A percentile compares a stretch with the other conserved stretches of the same genome.
These are phyloP conservation scores for Gossypium rotundifolium DNA, from an alignment of 345 rosid genomes.

Conservation along the genomic window DNA sequence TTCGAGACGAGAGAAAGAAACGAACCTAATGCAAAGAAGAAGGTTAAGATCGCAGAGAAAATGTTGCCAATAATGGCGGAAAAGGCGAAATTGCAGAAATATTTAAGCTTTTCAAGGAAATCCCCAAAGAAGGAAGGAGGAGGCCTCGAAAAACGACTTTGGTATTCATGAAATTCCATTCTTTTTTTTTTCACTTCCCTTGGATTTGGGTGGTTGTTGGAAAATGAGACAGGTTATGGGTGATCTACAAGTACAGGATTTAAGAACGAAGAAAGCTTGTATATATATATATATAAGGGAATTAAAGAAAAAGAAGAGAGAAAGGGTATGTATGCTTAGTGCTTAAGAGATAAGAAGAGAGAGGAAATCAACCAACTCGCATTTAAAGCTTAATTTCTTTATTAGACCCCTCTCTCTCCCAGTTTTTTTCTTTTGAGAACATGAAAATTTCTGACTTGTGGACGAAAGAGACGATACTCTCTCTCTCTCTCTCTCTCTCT, in stretches of 20 bases:
- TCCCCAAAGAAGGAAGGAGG: constrained; percentile 37
- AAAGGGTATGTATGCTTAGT: constrained; percentile 25
- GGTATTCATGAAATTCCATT: constrained; percentile 61
- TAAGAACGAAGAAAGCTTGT: constrained; percentile 15
- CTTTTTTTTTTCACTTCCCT: neutral
- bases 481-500: neutral
- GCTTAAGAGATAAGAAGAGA: constrained; percentile 33
- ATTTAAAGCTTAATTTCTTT: constrained; percentile 43
- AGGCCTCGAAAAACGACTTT: constrained; percentile 43
- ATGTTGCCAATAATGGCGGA: constrained; percentile 77
- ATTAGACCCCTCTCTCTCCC: constrained; percentile 13
- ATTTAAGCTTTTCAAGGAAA: constrained; percentile 54
- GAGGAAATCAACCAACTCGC: constrained; percentile 36
- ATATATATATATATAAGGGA: neutral
- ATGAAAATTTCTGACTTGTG: constrained; percentile 14
- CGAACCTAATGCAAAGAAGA: constrained; percentile 94
- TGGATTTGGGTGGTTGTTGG: neutral
- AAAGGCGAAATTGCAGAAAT: constrained; percentile 57
- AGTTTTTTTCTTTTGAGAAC: constrained; percentile 17
- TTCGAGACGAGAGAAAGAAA: constrained; percentile 6
- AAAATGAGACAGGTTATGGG: neutral
- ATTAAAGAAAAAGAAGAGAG: neutral
- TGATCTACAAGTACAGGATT: constrained; percentile 25
- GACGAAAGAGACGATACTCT: constrained; percentile 10
- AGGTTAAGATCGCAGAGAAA: constrained; percentile 89